Evolutionary conservation across 2,329 filamentous ascomycete genomes (phyloP), one percentile per base, ranked within the genome.

Genomic region (Kalmusia sp.): DNA sequence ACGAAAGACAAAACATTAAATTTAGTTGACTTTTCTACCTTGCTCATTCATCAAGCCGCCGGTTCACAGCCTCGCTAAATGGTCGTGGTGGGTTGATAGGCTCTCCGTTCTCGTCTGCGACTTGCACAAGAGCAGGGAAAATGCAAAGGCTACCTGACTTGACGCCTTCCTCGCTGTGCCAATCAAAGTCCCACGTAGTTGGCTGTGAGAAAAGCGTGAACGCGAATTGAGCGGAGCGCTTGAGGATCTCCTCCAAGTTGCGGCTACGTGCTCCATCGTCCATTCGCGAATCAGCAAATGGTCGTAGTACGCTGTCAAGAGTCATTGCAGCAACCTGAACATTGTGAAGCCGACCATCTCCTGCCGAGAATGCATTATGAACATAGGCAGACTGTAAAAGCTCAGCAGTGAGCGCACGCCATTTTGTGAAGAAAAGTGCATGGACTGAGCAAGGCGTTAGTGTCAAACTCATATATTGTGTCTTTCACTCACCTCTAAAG

Each of bases 151-250:
- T 68, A 7, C 68, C 68, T 7, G 65, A 59, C 35, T 63, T 59
- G 8, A 61, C 59, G 17, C 45, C 51, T 9, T 62, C 49, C 3
- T 62, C 56, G 31, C 62, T 58, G 27, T 67, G 59, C 71, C 72
- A 74, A 25, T 73, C 71, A 21, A 75, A 72, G 5, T 61, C 52
- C 64, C 64, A 76, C 6, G 57, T 51, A 24, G 63, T 68, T 1
- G 68, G 71, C 51, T 76, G 72, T 6, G 68, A 70, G 50, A 76
- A 75, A 3, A 75, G 52, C 1, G 67, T 63, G 40, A 69, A 73
- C n/a, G 69, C 71, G 40, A 73, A 72, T 2, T 57, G 54, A 1
- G 70, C 70, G 2, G 66, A 65, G 4, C 70, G 64, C 41, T 71
- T 72, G n/a, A 74, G 47, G 1, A 76, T 64, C 49, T 72, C 69